A percentile compares a stretch with the other conserved stretches of the same genome.
Conservation (phyloP, 176 grass and related monocot genomes). For the Aegilops umbellulata region DNA sequence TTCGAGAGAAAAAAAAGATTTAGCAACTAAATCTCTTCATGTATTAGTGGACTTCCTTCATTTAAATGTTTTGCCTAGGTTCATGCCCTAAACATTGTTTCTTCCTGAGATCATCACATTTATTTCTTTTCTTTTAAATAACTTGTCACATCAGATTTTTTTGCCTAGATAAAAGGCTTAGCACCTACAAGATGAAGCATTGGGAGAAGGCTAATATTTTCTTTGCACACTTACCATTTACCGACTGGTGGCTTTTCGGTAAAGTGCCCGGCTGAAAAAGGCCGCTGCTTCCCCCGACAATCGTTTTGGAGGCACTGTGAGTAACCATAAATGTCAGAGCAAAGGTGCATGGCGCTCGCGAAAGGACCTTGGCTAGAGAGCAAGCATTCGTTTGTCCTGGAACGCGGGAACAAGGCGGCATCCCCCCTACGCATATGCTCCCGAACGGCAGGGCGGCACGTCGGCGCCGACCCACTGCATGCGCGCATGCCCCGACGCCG, state of each 20-base stretch:
- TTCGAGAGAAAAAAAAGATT: too few relatives aligned
- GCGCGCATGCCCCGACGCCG: not conserved
- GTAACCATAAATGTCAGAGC: not conserved
- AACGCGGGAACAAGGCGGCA: not conserved
- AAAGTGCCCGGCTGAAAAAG: not conserved
- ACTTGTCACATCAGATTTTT: too few relatives aligned
- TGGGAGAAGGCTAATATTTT: too few relatives aligned
- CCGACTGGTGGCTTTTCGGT: not conserved
- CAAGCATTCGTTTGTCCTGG: slow-evolving; percentile 23
- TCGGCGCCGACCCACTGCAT: not conserved
- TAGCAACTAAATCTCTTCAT: too few relatives aligned
- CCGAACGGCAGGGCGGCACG: slow-evolving; percentile 12
- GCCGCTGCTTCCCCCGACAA: not conserved
- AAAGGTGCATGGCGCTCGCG: not conserved
- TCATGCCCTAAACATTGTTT: too few relatives aligned
- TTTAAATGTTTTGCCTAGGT: too few relatives aligned
- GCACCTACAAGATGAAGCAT: too few relatives aligned
- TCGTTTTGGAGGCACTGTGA: not conserved
- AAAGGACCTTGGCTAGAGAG: not conserved
- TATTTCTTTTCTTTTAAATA: too few relatives aligned
- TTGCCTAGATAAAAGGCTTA: too few relatives aligned
- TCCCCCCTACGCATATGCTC: not conserved
- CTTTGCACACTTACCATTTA: too few relatives aligned
- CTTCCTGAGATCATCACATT: too few relatives aligned
- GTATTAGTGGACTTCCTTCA: too few relatives aligned